Conservation (phyloP, 2,329 filamentous ascomycete species). For the Colletotrichum musae region DNA sequence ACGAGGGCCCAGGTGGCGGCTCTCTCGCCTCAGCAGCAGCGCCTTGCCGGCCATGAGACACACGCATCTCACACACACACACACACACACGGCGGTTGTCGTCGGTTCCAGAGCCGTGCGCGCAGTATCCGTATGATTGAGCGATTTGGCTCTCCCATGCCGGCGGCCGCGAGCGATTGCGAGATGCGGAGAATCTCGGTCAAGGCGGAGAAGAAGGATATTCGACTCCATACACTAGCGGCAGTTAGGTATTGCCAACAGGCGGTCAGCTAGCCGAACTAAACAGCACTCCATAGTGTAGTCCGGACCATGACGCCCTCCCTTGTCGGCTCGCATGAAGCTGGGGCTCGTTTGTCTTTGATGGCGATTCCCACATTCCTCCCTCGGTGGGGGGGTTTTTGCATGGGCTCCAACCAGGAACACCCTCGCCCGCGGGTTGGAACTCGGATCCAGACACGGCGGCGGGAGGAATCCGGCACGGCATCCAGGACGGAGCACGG, state of each 20-base stretch:
- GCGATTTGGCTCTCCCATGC: too few relatives aligned
- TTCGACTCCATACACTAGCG: conserved; percentile 15
- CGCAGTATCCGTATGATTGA: too few relatives aligned
- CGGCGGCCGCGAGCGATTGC: too few relatives aligned
- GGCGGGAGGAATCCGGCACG: conserved; percentile 9
- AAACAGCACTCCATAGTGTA: conserved; percentile 17
- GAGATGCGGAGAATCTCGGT: not conserved
- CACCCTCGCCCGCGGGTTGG: conserved; percentile 16
- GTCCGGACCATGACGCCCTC: not conserved
- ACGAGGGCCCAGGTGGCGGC: conserved; percentile 17
- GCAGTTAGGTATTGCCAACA: conserved; percentile 23
- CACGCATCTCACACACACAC: not conserved
- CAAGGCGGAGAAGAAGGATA: not conserved
- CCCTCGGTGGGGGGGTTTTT: conserved; percentile 2
- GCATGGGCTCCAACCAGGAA: conserved; percentile 20
- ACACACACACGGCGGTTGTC: not conserved
- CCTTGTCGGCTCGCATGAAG: conserved; percentile 26
- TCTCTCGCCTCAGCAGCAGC: not conserved
- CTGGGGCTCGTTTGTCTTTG: conserved; percentile 12
- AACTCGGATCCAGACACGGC: conserved; percentile 23
- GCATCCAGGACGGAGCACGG: conserved; percentile 22
- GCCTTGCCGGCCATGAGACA: not conserved
- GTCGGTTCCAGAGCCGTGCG: too few relatives aligned
- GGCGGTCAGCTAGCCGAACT: conserved; percentile 33
- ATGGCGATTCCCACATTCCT: conserved; percentile 23